Conservation (phyloP, 257 asterid genomes). For the Nicotiana undulata region DNA sequence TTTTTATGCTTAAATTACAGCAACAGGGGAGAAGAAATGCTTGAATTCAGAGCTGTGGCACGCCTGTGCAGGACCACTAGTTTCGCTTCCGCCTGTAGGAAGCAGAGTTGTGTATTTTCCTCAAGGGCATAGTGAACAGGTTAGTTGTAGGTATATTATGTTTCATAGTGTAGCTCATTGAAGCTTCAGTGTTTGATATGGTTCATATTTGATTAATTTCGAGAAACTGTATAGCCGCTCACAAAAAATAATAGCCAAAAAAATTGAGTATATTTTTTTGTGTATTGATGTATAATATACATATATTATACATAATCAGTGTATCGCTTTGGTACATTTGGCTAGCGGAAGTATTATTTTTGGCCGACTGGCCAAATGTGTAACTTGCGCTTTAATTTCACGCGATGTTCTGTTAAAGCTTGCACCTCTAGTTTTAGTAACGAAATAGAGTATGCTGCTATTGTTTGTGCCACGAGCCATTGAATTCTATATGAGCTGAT, state of each 20-base stretch:
- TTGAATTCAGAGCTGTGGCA: constrained; percentile 97
- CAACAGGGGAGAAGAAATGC: constrained; percentile 77
- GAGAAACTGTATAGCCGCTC: no score
- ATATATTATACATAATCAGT: no score
- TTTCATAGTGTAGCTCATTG: not conserved
- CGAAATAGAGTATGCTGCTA: not conserved
- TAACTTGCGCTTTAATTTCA: not conserved
- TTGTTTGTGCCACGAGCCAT: not conserved
- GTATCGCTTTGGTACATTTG: no score
- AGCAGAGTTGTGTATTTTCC: constrained; percentile 88
- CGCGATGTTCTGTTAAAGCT: not conserved
- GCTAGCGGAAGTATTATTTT: no score
- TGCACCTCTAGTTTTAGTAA: not conserved
- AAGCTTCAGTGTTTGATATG: not conserved
- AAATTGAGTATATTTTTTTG: no score
- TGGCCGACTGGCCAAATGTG: no score
- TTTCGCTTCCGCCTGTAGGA: constrained; percentile 80
- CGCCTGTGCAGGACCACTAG: constrained; percentile 94
- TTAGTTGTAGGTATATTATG: constrained; percentile 1
- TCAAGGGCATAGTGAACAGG: constrained; percentile 97
- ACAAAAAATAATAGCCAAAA: no score
- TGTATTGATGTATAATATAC: no score
- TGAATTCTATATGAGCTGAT: not conserved
- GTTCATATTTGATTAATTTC: not conserved
- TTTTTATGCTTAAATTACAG: constrained; percentile 4